phyloP scores from a whole-genome alignment of 169 alveolate species.

The Cryptosporidium tyzzeri region DNA sequence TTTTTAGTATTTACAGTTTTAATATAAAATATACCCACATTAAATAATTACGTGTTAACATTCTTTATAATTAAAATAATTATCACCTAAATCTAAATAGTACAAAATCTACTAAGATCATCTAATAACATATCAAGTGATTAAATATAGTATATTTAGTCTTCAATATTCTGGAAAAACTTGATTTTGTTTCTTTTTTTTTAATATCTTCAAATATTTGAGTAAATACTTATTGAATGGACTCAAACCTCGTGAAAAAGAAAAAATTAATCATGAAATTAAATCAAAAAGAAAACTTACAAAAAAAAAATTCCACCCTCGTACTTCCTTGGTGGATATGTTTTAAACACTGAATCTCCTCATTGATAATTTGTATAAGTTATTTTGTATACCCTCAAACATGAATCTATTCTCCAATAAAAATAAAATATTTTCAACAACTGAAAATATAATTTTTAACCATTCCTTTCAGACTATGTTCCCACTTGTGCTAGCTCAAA shows the following conservation, averaged over 20 bases:
- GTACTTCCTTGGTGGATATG: conserved; percentile 33
- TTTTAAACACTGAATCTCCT: not conserved
- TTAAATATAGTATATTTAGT: too few species aligned
- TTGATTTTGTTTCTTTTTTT: too few species aligned
- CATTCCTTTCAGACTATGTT: not conserved
- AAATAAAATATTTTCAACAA: not conserved
- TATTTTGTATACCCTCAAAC: not conserved
- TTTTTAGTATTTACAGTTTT: too few species aligned
- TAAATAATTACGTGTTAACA: not conserved
- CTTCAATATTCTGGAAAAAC: not conserved
- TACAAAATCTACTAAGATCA: not conserved
- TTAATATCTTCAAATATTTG: not conserved
- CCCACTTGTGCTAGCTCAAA: not conserved
- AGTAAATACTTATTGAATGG: too few species aligned
- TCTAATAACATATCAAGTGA: too few species aligned
- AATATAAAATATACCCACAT: not conserved
- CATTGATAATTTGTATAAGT: not conserved
- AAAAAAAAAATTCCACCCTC: conserved; percentile 36
- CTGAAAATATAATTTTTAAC: not conserved
- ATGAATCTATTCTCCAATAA: not conserved
- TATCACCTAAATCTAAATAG: not conserved
- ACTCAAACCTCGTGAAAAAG: not conserved
- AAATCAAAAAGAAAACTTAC: conserved; percentile 7
- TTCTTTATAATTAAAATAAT: too few species aligned
- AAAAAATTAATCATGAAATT: too few species aligned